Base-by-base conservation (phyloP, 2,329 filamentous ascomycete genomes). In the Exophiala phaeomuriformis region DNA sequence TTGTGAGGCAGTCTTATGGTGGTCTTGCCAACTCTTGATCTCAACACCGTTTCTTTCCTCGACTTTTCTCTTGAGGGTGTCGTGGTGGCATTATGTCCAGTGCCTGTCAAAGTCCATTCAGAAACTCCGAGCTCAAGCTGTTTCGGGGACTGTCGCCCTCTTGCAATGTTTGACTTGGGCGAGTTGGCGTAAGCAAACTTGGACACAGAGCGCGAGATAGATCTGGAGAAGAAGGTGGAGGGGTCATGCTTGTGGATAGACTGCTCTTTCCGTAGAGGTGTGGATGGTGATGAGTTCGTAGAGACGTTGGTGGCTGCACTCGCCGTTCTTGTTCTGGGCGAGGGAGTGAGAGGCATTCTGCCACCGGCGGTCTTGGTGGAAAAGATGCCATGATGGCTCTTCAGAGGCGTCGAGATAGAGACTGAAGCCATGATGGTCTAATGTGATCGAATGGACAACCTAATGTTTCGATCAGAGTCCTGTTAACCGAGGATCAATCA, bases 111-210 rank as follows among this genome's bases (percentile, higher is more conserved):
- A 12, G 88, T 83, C 77, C 91, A 97, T 68, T 98, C 90, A 39
- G 90, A 96, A 33, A 95, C 84, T 61, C 89, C 90, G 39, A 95
- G 81, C 71, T 97, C 91, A 37, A 97, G 80, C 69, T 86, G 88
- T 65, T 88, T 86, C 19, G 91, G 90, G 41, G 88, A 90, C 54
- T 84, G 79, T 52, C 82, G 80, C 40, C 75, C 75, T 61, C 83
- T 82, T 62, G 86, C 88, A 70, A 96, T 96, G 77, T 96, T 97
- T 55, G 90, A 96, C 77, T 97, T 97, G 68, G 90, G 90, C 2
- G 91, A 96, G 68, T 93, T 87, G 47, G 87, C 85, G 70, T 88
- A 85, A 39, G 80, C 75, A 39, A 78, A 74, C 74, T 84, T 85
- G 58, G 83, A 78, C 56, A 64, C 58, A n/a, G 61, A 61, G 55